A percentile compares a stretch with the other conserved stretches of the same genome.
Evolutionary conservation across 768 basidiomycete genomes (phyloP).

Genomic region (Mycena amicta): DNA sequence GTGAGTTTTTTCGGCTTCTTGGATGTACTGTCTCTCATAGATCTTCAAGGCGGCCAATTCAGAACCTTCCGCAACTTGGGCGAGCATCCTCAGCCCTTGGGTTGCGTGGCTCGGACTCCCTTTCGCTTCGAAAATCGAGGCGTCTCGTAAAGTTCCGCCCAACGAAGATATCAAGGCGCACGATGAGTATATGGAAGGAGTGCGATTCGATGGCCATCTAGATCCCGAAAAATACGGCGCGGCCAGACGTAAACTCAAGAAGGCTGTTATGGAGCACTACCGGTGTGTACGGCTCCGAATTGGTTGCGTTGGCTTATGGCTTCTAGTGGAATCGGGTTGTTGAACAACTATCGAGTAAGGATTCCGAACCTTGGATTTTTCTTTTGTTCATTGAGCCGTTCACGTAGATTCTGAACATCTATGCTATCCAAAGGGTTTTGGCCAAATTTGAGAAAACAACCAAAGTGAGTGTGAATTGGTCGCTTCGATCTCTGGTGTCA

Average conservation of each 20-base stretch:
- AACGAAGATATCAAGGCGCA: conserved; percentile 4
- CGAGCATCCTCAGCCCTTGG: conserved; percentile 1
- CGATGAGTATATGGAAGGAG: not conserved
- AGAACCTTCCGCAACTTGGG: not conserved
- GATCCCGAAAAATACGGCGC: conserved; percentile 80
- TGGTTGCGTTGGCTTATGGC: not conserved
- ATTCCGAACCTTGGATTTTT: not conserved
- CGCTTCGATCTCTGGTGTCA: not conserved
- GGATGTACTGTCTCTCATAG: not conserved
- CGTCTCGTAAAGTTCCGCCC: too few species aligned
- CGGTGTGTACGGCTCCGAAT: conserved; percentile 43
- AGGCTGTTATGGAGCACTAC: conserved; percentile 84
- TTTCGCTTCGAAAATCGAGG: too few species aligned
- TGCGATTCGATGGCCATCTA: conserved; percentile 12
- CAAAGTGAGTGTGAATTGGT: conserved; percentile 42
- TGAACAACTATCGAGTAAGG: conserved; percentile 87
- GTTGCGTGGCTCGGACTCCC: too few species aligned
- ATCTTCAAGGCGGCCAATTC: conserved; percentile 13
- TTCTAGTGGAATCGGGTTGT: conserved; percentile 72
- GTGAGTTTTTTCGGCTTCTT: conserved; percentile 37
- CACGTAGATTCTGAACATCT: conserved; percentile 76
- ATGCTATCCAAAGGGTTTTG: conserved; percentile 84
- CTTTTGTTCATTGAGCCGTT: not conserved
- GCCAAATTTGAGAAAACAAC: conserved; percentile 87
- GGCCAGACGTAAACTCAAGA: conserved; percentile 83